Evolutionary conservation across 2,329 filamentous ascomycete genomes (phyloP), one percentile per base, ranked within the genome.

Genomic region (Purpureocillium lavendulum): DNA sequence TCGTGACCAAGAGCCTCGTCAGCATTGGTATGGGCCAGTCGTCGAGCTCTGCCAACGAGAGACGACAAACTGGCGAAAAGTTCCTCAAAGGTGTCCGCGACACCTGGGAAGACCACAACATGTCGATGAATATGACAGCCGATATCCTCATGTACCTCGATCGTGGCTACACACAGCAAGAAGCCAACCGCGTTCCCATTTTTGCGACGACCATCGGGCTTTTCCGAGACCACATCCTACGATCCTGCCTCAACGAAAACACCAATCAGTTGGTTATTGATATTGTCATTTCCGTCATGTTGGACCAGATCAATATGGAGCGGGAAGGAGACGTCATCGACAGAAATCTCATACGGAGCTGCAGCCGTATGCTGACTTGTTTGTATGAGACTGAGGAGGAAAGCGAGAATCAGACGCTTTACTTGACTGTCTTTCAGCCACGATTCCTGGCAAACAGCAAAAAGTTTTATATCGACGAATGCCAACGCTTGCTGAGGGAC

Each of bases 81-180:
- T 94, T 97, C 48, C 63, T 98, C 42, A 77, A 77, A 40, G 82
- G 79, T 0, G 61, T 97, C 12, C 83, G 83, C 50, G 72, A 80
- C 42, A 79, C 82, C 3, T 98, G 89, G 87, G 79, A 88, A 44
- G 84, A 94, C 46, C 89, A 98, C 56, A 86, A 89, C 56, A 77
- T 85, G 41, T 89, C 85, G 33, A 95, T 95, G 86, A 88, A 87
- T 56, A 97, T 97, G 90, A 82, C 87, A 37, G 88, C 89, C 4
- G 92, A 97, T 59, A 87, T 97, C 26, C 71, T 97, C 38, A 96
- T 97, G 88, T 96, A 96, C 56, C 87, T 98, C 71, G 90, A 98
- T 57, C 83, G 88, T 36, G 82, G 89, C 21, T 88, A 85, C 53
- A 83, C 80, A 36, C 70, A 80, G 29, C 53, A 58, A 36, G 87